Base-by-base conservation (phyloP, 176 grass and related monocot genomes). In the Oryza meyeriana region DNA sequence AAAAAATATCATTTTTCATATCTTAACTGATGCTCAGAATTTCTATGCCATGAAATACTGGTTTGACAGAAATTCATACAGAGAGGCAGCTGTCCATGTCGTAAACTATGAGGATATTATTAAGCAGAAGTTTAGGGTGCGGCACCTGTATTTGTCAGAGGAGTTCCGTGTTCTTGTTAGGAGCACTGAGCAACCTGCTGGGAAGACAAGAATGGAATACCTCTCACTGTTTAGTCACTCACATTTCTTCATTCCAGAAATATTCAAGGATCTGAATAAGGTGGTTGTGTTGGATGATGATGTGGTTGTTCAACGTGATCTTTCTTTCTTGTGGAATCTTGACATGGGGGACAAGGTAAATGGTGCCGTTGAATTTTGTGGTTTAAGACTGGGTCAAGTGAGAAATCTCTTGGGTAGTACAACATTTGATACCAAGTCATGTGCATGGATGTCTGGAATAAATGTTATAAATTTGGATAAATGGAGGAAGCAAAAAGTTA, bases 381-480 rank as follows among this genome's bases (percentile, higher is more conserved):
- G 88, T 61, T 66, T 98, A 32, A 94, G 80, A 86, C 73, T 95
- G 65, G 88, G 86, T 72, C 88, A 98, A 82, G 73, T 93, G 41
- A 89, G 77, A 72, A 88, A 70, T n/a, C 41, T 93, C 64, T 74
- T 98, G 78, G 92, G 88, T 45, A 85, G 91, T 74, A 74, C 86
- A 73, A 75, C 67, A 29, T 91, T 95, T 85, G 89, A 98, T 75
- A 72, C 81, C 10, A 88, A 93, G 69, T 95, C 90, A 52, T 98
- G 95, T 82, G 87, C 88, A n/a, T 98, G 95, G 95, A 98, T 91
- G 84, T 91, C 90, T 10, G 95, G 95, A 34, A 63, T 98, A 74
- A 98, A 98, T 88, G 77, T 98, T 71, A 81, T 98, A 85, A 92
- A 95, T 87, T 88, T 95, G 87, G 92, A 95, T 33, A 95, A 90